These are phyloP conservation scores for Hyaloscypha finlandica DNA, from an alignment of 495 filamentous ascomycete species.

Conservation along the genomic window DNA sequence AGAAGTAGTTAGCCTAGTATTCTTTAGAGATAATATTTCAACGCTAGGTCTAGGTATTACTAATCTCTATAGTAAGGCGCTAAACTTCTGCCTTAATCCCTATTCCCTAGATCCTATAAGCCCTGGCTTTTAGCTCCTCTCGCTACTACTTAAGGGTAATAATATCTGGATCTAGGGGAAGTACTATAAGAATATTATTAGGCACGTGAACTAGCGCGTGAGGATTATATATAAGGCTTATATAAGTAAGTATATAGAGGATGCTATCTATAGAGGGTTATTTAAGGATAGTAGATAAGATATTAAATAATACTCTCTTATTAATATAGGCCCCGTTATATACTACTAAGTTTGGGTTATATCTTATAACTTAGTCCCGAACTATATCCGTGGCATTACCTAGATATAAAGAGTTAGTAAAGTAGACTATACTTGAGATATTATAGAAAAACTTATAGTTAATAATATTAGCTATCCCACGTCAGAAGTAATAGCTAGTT, in stretches of 20 bases:
- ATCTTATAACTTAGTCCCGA: conserved; percentile 34
- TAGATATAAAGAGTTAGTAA: conserved; percentile 22
- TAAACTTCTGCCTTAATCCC: conserved; percentile 17
- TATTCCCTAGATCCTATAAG: conserved; percentile 20
- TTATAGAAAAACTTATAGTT: conserved; percentile 15
- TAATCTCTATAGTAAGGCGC: conserved; percentile 11
- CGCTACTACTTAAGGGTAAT: conserved; percentile 28
- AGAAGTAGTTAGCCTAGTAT: background rate
- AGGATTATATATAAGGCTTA: conserved; percentile 33
- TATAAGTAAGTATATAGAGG: conserved; percentile 26
- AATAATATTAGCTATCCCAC: conserved; percentile 16
- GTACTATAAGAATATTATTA: conserved; percentile 23
- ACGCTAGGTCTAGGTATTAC: background rate
- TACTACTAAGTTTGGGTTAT: conserved; percentile 31
- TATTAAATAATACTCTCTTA: conserved; percentile 18
- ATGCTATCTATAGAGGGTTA: conserved; percentile 21
- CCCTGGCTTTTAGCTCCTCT: conserved; percentile 29
- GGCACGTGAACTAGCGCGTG: conserved; percentile 31
- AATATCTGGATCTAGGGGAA: conserved; percentile 31
- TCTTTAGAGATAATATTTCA: conserved; percentile 6
- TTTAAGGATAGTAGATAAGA: conserved; percentile 30
- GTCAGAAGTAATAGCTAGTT: conserved; percentile 18
- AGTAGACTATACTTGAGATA: conserved; percentile 10
- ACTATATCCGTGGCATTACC: conserved; percentile 30
- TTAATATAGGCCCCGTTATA: conserved; percentile 31